Evolutionary conservation across 1,284 basidiomycete genomes (phyloP).

Genomic region (Singerocomus rubriflavus): DNA sequence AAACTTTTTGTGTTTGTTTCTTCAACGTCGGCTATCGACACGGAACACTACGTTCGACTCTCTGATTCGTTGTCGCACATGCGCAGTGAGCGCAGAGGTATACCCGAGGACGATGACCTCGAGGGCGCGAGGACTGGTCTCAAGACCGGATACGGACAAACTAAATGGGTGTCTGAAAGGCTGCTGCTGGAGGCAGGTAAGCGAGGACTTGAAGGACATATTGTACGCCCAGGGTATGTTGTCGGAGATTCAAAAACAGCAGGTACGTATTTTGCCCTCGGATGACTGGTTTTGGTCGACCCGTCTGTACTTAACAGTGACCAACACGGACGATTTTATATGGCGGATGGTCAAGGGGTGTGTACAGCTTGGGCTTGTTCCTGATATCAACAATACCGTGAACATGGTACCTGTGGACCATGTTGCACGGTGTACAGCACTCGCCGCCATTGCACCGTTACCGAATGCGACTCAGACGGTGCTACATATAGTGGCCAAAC

Average conservation of each 20-base stretch:
- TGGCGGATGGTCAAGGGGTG: slow-evolving; percentile 99
- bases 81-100: slow-evolving; percentile 51
- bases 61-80: slow-evolving; percentile 67
- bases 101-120: slow-evolving; percentile 90
- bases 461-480: slow-evolving; percentile 60
- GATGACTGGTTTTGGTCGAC: slow-evolving; percentile 14
- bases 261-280: slow-evolving; percentile 43
- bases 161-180: slow-evolving; percentile 98
- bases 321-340: slow-evolving; percentile 99
- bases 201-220: slow-evolving; percentile 84
- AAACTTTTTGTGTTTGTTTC: slow-evolving; percentile 92
- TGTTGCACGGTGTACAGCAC: slow-evolving; percentile 81
- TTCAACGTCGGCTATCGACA: slow-evolving; percentile 92
- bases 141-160: slow-evolving; percentile 94
- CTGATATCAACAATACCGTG: slow-evolving; percentile 97
- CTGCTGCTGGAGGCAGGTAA: slow-evolving; percentile 88
- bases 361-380: slow-evolving; percentile 91
- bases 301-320: slow-evolving; percentile 52
- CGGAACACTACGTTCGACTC: slow-evolving; percentile 84
- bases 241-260: slow-evolving; percentile 89
- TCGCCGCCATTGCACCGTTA: slow-evolving; percentile 64
- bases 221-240: slow-evolving; percentile 94
- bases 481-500: slow-evolving; percentile 85
- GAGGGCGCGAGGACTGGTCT: slow-evolving; percentile 78
- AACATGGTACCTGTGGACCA: slow-evolving; percentile 99